Conservation (phyloP, 1,139 yeast genomes). For the Pichia terricola region DNA sequence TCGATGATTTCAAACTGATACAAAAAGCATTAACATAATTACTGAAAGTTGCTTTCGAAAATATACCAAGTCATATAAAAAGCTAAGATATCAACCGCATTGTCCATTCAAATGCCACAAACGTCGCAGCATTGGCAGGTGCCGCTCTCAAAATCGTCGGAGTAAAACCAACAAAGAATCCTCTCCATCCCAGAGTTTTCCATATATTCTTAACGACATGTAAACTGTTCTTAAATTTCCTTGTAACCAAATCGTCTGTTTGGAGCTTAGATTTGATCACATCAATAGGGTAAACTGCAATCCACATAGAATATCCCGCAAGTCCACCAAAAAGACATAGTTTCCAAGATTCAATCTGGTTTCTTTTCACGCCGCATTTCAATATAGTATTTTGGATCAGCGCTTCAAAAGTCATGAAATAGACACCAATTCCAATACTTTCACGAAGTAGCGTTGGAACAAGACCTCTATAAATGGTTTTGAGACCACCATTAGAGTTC, state of each 20-base stretch:
- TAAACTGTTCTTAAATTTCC: slow-evolving; percentile 40
- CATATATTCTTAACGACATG: slow-evolving; percentile 49
- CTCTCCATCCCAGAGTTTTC: slow-evolving; percentile 51
- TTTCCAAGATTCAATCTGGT: slow-evolving; percentile 76
- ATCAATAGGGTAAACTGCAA: slow-evolving; percentile 72
- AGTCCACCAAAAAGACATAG: slow-evolving; percentile 75
- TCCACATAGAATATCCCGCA: slow-evolving; percentile 84
- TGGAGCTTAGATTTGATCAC: slow-evolving; percentile 80
- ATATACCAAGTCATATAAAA: no score
- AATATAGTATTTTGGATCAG: slow-evolving; percentile 56
- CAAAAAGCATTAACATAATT: no score
- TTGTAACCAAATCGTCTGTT: slow-evolving; percentile 55
- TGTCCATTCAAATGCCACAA: slow-evolving; percentile 81
- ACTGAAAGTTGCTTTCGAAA: no score
- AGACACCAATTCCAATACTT: slow-evolving; percentile 78
- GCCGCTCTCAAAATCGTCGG: slow-evolving; percentile 94
- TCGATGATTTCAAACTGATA: no score
- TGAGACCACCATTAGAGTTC: slow-evolving; percentile 40
- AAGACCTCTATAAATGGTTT: slow-evolving; percentile 61
- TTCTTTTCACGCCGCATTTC: slow-evolving; percentile 37
- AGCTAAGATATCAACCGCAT: slow-evolving; percentile 30
- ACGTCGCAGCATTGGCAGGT: slow-evolving; percentile 95
- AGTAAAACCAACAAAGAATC: slow-evolving; percentile 78
- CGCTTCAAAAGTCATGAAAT: slow-evolving; percentile 84
- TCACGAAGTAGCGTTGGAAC: slow-evolving; percentile 77